Conservation (phyloP, 2,329 filamentous ascomycete species). For the Penicillium sp. region DNA sequence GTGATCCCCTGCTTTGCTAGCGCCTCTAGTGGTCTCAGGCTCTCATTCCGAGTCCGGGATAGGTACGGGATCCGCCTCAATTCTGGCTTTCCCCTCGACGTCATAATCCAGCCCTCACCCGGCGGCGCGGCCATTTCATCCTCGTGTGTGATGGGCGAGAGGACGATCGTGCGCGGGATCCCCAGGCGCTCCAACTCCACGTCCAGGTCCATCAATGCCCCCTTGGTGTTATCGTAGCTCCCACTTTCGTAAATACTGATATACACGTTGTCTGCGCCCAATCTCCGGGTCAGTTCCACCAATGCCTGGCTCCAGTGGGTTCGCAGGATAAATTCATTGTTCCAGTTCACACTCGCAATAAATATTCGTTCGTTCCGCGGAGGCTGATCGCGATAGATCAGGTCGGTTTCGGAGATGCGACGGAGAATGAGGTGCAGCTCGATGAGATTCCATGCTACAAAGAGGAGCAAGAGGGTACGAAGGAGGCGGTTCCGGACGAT, state of each 20-base stretch:
- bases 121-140: conserved; percentile 53
- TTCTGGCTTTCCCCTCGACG: conserved; percentile 53
- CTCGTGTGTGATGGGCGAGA: conserved; percentile 59
- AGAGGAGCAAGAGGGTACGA: conserved; percentile 15
- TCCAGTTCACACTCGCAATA: conserved; percentile 69
- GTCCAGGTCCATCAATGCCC: conserved; percentile 58
- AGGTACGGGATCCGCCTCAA: conserved; percentile 67
- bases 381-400: conserved; percentile 10
- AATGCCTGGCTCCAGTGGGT: conserved; percentile 63
- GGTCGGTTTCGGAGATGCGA: conserved; percentile 14
- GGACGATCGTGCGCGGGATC: conserved; percentile 55
- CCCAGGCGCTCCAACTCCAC: conserved; percentile 51
- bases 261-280: conserved; percentile 65
- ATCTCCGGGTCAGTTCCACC: conserved; percentile 53
- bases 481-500: conserved; percentile 18
- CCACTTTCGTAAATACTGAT: conserved; percentile 67
- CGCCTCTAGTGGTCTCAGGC: conserved; percentile 58
- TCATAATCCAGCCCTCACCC: conserved; percentile 61
- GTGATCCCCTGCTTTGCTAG: conserved; percentile 50
- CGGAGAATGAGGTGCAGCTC: conserved; percentile 21
- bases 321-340: conserved; percentile 59
- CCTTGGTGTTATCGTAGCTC: conserved; percentile 67
- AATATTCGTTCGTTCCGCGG: conserved; percentile 49
- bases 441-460: conserved; percentile 21
- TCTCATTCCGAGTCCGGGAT: conserved; percentile 61